A percentile compares a stretch with the other conserved stretches of the same genome.
phyloP scores from a whole-genome alignment of 73 alveolate genomes.

The Stentor coeruleus region DNA sequence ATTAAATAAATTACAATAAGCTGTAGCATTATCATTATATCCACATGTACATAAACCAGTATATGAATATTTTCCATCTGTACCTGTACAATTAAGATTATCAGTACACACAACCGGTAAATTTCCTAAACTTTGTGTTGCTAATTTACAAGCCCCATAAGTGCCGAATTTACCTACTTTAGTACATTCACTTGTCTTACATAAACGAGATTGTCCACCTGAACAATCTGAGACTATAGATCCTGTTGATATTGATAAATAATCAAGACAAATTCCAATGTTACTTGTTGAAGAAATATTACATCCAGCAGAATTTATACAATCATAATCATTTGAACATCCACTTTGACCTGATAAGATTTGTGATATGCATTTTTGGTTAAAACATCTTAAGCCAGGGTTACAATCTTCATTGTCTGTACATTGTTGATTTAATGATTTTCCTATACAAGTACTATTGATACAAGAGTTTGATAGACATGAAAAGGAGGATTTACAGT shows the following conservation, averaged over 20 bases:
- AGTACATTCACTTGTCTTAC: neutral
- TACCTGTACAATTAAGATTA: neutral
- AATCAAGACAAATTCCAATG: neutral
- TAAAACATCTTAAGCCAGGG: slow-evolving; percentile 1
- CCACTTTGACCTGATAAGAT: neutral
- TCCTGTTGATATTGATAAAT: neutral
- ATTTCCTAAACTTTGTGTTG: neutral
- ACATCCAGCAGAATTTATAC: slow-evolving; percentile 1
- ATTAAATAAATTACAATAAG: neutral
- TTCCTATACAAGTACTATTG: neutral
- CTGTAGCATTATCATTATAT: neutral
- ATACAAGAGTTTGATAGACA: neutral
- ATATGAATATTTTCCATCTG: neutral
- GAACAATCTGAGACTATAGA: neutral
- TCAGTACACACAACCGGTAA: neutral
- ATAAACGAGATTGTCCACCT: neutral
- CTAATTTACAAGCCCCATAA: neutral
- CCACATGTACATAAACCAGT: slow-evolving; percentile 11
- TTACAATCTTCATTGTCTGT: neutral
- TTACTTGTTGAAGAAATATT: neutral
- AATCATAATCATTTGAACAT: neutral
- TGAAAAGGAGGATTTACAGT: neutral
- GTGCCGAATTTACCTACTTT: neutral
- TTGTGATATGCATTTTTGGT: neutral
- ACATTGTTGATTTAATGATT: neutral